Base-by-base conservation (phyloP, 2,329 filamentous ascomycete species). In the Fusarium buharicum region DNA sequence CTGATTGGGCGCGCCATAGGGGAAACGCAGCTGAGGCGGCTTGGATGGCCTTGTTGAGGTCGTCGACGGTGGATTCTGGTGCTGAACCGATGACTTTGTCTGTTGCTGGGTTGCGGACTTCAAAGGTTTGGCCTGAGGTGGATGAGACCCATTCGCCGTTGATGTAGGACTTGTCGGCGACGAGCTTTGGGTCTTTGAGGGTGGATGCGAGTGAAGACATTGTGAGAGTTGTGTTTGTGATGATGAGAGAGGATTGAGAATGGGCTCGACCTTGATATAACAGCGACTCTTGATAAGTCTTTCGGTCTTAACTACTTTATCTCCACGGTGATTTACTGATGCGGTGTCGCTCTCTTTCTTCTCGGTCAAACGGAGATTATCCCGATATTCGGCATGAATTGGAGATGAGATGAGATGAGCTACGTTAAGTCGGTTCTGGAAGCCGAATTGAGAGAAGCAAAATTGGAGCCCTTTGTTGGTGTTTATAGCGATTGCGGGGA, bases 61-160 rank as follows among this genome's bases (percentile, higher is more conserved):
- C 91, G 59, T 82, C 78, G 50, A 81, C 80, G 68, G 85, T 82
- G 79, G 91, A 90, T 70, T 93, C 90, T 41, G 90, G 89, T 73
- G 87, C 87, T 31, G 81, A 87, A 56, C 86, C 88, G 64, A 93
- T 90, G 39, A 85, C 73, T 67, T 85, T 82, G 64, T 86, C 85
- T 12, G 87, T 87, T 2, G 89, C 86, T 9, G 90, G 90, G 74
- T 93, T 85, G 55, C 81, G 80, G 51, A 92, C 86, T 66, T 90
- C 84, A 70, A 93, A 93, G 20, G 86, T 90, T 79, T 90, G 82
- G 57, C 87, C 86, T 1, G 88, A 90, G 61, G 84, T 82, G 50
- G 89, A 88, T 58, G 79, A 78, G 48, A 92, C 83, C 87, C 90
- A 93, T 81, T 90, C 80, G 68, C 90, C 90, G 74, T 93, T 89